Percentiles rank a stretch among this genome's conserved stretches.
These are phyloP conservation scores for Helichrysum umbraculigerum DNA, from an alignment of 129 eudicot species.

Conservation along the genomic window DNA sequence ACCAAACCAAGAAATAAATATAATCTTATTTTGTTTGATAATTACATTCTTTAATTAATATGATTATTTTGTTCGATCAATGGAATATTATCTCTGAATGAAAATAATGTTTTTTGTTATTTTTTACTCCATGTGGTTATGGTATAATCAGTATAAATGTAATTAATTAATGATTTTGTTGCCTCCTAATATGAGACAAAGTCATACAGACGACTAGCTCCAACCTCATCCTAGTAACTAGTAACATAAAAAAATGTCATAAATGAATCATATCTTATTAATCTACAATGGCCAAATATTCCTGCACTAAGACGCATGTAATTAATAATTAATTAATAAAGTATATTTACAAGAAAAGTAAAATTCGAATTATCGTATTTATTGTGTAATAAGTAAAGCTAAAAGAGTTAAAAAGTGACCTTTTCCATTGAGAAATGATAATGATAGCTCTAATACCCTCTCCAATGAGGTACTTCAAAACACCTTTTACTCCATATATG, in stretches of 20 bases:
- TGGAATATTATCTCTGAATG: slow-evolving; percentile 17
- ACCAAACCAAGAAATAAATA: neutral
- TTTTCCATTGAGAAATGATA: too few species aligned
- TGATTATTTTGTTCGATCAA: neutral
- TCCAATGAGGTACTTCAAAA: too few species aligned
- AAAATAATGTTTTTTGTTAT: neutral
- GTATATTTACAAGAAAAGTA: too few species aligned
- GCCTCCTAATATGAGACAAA: slow-evolving; percentile 50
- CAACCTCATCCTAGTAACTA: slow-evolving; percentile 31
- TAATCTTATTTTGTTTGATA: too few species aligned
- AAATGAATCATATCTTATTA: neutral
- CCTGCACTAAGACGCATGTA: too few species aligned
- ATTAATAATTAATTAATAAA: too few species aligned
- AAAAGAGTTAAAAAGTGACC: too few species aligned
- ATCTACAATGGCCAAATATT: too few species aligned
- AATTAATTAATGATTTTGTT: slow-evolving; percentile 40
- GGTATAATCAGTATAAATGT: slow-evolving; percentile 3
- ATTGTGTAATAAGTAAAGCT: too few species aligned
- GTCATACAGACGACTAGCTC: neutral
- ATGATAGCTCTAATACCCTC: too few species aligned
- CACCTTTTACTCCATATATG: too few species aligned
- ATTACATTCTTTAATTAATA: neutral
- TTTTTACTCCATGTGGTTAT: slow-evolving; percentile 21
- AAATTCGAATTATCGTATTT: neutral
- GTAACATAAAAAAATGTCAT: neutral